phyloP scores from a whole-genome alignment of 208 protist species.

The Angomonas desouzai region DNA sequence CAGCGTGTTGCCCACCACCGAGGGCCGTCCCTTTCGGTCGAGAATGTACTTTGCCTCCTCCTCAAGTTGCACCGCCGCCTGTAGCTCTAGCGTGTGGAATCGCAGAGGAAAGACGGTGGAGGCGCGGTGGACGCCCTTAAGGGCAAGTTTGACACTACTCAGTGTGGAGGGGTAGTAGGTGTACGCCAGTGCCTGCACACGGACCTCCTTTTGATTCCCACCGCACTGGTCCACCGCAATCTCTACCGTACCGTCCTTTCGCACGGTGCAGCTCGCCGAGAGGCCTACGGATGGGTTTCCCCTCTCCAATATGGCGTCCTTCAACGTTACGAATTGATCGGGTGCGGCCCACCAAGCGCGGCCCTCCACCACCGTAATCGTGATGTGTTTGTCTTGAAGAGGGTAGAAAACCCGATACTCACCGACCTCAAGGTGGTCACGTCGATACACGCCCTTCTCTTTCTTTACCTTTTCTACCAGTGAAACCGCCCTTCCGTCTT shows the following conservation, averaged over 20 bases:
- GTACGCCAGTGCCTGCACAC: conserved; percentile 19
- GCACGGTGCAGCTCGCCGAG: background rate
- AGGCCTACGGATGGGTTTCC: background rate
- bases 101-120: background rate
- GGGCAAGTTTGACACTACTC: background rate
- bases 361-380: conserved; percentile 6
- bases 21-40: conserved; percentile 7
- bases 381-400: background rate
- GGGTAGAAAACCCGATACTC: conserved; percentile 7
- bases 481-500: background rate
- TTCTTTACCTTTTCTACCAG: background rate
- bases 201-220: background rate
- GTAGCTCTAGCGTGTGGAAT: background rate
- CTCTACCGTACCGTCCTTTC: background rate
- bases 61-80: background rate
- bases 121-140: background rate
- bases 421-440: conserved; percentile 8
- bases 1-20: conserved; percentile 17
- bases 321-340: conserved; percentile 1
- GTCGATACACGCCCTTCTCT: background rate
- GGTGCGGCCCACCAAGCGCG: conserved; percentile 8
- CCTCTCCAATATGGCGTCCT: background rate
- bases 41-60: conserved; percentile 19
- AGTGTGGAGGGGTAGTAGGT: conserved; percentile 11
- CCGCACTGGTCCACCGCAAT: conserved; percentile 1